phyloP scores from a whole-genome alignment of 2,329 filamentous ascomycete genomes.

The Colletotrichum sidae region DNA sequence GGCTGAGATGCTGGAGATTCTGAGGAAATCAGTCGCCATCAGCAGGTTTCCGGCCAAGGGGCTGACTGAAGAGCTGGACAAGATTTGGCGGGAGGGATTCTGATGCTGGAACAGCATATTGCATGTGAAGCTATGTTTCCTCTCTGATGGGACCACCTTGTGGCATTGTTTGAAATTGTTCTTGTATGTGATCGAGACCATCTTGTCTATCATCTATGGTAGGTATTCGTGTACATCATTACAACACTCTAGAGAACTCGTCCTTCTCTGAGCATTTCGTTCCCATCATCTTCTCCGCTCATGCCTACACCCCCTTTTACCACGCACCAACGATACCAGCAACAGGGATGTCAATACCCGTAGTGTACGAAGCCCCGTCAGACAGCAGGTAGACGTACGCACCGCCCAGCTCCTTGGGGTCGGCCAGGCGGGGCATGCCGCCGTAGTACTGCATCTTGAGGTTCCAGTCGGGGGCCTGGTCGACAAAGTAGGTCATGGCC shows the following conservation, averaged over 20 bases:
- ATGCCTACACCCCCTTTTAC: neutral
- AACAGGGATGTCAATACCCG: constrained; percentile 61
- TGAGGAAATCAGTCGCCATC: constrained; percentile 3
- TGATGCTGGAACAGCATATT: neutral
- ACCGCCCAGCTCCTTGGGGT: constrained; percentile 64
- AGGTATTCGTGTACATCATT: constrained; percentile 13
- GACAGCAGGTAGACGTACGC: constrained; percentile 67
- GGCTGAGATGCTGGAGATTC: constrained; percentile 7
- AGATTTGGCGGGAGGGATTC: constrained; percentile 18
- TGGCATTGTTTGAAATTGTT: neutral
- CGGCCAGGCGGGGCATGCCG: constrained; percentile 65
- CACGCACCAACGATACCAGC: constrained; percentile 46
- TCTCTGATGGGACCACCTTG: neutral
- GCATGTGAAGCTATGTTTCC: no score
- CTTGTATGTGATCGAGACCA: neutral
- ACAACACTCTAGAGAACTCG: neutral
- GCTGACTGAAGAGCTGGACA: constrained; percentile 16
- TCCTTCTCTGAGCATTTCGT: neutral
- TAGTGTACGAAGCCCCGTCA: constrained; percentile 62
- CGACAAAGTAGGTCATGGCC: constrained; percentile 62
- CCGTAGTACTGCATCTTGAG: constrained; percentile 69
- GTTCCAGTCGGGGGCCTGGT: constrained; percentile 65
- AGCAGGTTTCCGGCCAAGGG: constrained; percentile 26
- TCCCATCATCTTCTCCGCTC: neutral
- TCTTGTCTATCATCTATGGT: neutral